Conservation (phyloP, 1,284 basidiomycete species). For the Leccinum pallidistipes region DNA sequence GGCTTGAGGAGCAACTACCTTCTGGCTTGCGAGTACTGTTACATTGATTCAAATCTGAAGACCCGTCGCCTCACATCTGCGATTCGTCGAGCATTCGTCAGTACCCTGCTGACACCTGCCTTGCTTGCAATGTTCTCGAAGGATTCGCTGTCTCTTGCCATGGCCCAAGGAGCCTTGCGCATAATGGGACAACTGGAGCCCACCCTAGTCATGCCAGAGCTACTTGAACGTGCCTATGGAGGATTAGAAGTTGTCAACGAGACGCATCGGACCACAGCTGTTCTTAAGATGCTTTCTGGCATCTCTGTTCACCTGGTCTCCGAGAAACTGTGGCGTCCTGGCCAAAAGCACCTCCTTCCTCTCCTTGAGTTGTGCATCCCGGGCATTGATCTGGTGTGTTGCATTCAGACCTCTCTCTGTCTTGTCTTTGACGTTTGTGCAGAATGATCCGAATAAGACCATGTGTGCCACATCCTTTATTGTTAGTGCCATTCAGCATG, state of each 20-base stretch:
- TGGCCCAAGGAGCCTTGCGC: conserved; percentile 71
- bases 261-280: conserved; percentile 91
- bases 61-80: conserved; percentile 75
- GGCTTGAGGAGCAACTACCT: conserved; percentile 79
- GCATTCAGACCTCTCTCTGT: not conserved
- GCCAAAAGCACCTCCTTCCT: conserved; percentile 87
- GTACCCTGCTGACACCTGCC: conserved; percentile 82
- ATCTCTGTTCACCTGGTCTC: conserved; percentile 80
- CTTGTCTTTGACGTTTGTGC: conserved; percentile 9
- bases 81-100: conserved; percentile 85
- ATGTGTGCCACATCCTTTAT: conserved; percentile 82
- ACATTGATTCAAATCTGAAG: conserved; percentile 37
- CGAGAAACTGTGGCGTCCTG: conserved; percentile 78
- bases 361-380: conserved; percentile 90
- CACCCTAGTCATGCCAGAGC: conserved; percentile 85
- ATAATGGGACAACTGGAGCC: conserved; percentile 84
- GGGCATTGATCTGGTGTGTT: conserved; percentile 80
- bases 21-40: conserved; percentile 22
- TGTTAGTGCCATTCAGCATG: conserved; percentile 72
- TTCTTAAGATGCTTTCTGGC: conserved; percentile 84
- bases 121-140: conserved; percentile 97
- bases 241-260: conserved; percentile 94
- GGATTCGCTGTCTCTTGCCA: conserved; percentile 65
- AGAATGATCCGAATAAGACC: conserved; percentile 95
- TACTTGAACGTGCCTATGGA: conserved; percentile 89